phyloP scores from a whole-genome alignment of 345 rosid genomes.

The Dipteronia dyeriana region DNA sequence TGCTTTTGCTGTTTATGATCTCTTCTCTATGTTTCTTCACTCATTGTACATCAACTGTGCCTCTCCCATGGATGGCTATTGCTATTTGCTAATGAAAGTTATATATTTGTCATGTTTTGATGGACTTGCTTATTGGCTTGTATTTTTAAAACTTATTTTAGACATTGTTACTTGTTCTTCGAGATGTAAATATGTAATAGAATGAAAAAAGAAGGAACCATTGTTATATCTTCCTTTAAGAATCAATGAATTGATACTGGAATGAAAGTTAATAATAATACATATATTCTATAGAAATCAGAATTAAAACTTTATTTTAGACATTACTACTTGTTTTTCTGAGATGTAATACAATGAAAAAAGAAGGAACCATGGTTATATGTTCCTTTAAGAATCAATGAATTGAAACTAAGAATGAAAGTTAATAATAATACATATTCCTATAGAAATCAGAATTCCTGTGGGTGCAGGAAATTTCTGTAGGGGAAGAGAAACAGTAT shows the following conservation, averaged over 20 bases:
- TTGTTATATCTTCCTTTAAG: background rate
- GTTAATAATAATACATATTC: too few species aligned
- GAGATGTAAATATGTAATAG: too few species aligned
- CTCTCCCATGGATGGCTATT: too few species aligned
- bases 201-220: background rate
- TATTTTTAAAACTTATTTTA: background rate
- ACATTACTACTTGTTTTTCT: background rate
- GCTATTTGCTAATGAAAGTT: background rate
- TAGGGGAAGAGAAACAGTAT: background rate
- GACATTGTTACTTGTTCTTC: background rate
- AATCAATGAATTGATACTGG: too few species aligned
- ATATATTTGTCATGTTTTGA: background rate
- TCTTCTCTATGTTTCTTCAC: background rate
- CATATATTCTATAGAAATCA: too few species aligned
- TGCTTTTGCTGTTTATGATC: conserved; percentile 2
- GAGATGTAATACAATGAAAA: background rate
- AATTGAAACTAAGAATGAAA: too few species aligned
- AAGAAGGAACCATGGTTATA: background rate
- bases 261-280: too few species aligned
- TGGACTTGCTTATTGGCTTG: background rate
- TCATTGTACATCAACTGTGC: conserved; percentile 12
- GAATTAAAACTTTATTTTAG: background rate
- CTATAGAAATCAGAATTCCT: too few species aligned
- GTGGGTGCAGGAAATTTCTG: background rate
- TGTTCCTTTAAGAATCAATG: too few species aligned